Evolutionary conservation across 305 asterid species (phyloP).

Genomic region (Ruellia speciosa): DNA sequence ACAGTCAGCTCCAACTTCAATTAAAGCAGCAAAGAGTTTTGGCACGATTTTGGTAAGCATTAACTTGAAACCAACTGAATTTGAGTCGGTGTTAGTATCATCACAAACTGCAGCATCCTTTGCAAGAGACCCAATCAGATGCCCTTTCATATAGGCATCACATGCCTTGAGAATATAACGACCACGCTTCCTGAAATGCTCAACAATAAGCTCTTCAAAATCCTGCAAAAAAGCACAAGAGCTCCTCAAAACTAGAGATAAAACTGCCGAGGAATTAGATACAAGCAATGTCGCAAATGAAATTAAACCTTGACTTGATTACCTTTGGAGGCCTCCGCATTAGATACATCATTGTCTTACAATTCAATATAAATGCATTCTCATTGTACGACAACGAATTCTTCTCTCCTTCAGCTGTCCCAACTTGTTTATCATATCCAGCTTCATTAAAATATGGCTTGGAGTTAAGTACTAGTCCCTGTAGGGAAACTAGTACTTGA

Average conservation of each 20-base stretch:
- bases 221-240: slow-evolving; percentile 35
- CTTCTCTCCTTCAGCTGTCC: slow-evolving; percentile 97
- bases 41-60: slow-evolving; percentile 80
- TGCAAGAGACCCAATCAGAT: slow-evolving; percentile 68
- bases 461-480: slow-evolving; percentile 83
- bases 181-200: slow-evolving; percentile 76
- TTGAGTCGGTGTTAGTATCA: slow-evolving; percentile 33
- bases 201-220: slow-evolving; percentile 56
- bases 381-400: slow-evolving; percentile 86
- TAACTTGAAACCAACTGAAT: slow-evolving; percentile 84
- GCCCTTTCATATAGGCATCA: slow-evolving; percentile 81
- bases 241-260: neutral
- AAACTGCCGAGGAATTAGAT: neutral
- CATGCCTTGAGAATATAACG: slow-evolving; percentile 79
- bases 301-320: slow-evolving; percentile 13
- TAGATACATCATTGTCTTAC: slow-evolving; percentile 87
- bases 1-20: slow-evolving; percentile 66
- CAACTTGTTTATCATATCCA: slow-evolving; percentile 85
- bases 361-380: slow-evolving; percentile 77
- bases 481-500: slow-evolving; percentile 95
- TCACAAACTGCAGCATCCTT: slow-evolving; percentile 45
- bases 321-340: slow-evolving; percentile 95
- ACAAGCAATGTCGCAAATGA: slow-evolving; percentile 6
- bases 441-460: slow-evolving; percentile 96
- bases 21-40: slow-evolving; percentile 50